Evolutionary conservation across 352 stramenopile genomes (phyloP), one percentile per base, ranked within the genome.

Genomic region (Phytophthora europaea): DNA sequence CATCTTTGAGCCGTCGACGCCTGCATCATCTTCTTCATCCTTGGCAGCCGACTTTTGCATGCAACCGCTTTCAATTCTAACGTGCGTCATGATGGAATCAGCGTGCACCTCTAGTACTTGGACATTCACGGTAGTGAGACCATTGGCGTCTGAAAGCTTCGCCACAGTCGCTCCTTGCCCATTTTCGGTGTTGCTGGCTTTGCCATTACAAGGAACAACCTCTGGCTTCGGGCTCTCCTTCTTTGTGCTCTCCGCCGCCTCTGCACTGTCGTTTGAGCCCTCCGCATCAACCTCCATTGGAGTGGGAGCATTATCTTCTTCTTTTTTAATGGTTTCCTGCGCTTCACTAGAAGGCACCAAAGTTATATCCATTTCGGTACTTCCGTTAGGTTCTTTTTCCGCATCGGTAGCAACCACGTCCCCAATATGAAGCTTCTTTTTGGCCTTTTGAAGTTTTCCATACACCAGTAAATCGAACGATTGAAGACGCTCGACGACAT

Each of bases 11-110:
- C 83, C 43, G 1, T 78, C 75, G 15, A 72, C 52, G 34, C 54
- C 76, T 16, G 59, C 63, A 26, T 66, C 63, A 10, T 76, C 65
- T 8, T 78, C 70, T 1, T 82, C 48, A 3, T 75, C 72, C 16
- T 83, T 77, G 3, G 60, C 58, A n/a, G 56, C 57, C 6, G 70
- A 73, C 43, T 87, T 89, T 38, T 87, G 80, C 69, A 85, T 80
- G 66, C 87, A 94, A 6, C 87, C 87, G 55, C 86, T 92, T 71
- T 96, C 89, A 31, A 90, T 78, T 28, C 86, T 79, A 26, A 96
- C 73, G 23, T 84, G 89, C 0, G 87, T 83, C 73, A 96, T 80
- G 16, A 96, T 93, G 10, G 72, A 71, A 52, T 82, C 76, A 26
- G 55, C 56, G 58, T 78, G 72, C 55, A 82, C 69, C n/a, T 80